Evolutionary conservation across 768 basidiomycete genomes (phyloP).

Genomic region (Flagelloscypha sp.): DNA sequence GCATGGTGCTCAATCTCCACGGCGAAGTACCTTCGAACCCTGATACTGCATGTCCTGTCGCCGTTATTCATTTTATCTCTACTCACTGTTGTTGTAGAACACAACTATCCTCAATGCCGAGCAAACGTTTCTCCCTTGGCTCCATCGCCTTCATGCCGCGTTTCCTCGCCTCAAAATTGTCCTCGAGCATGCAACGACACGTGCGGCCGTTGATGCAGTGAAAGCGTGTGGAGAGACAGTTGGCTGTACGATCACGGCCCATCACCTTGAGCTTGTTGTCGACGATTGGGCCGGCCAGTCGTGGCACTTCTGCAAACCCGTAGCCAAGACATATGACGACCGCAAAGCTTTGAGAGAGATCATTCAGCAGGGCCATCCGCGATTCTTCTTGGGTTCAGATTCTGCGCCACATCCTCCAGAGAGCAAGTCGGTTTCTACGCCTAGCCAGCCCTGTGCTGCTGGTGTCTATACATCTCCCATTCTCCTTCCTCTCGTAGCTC

Average conservation of each 20-base stretch:
- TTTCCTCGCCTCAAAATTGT: constrained; percentile 94
- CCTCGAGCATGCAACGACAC: constrained; percentile 92
- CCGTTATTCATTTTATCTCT: constrained; percentile 2
- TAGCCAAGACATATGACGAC: constrained; percentile 94
- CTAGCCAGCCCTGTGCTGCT: constrained; percentile 76
- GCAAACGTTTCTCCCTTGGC: constrained; percentile 78
- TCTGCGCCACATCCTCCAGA: constrained; percentile 83
- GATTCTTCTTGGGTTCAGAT: constrained; percentile 97
- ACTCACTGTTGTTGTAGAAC: constrained; percentile 41
- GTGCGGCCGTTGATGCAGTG: constrained; percentile 83
- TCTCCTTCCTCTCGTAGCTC: constrained; percentile 82
- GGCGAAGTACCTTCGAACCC: constrained; percentile 94
- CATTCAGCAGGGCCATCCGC: constrained; percentile 76
- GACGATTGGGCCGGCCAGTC: constrained; percentile 96
- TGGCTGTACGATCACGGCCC: constrained; percentile 94
- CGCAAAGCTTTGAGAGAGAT: constrained; percentile 73
- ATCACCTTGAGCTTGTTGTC: constrained; percentile 88
- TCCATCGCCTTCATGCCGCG: constrained; percentile 66
- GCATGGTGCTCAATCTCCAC: constrained; percentile 93
- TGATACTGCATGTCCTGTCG: constrained; percentile 33
- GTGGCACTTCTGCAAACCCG: constrained; percentile 95
- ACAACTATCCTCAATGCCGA: constrained; percentile 93
- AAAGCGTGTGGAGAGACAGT: constrained; percentile 73
- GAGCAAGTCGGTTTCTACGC: constrained; percentile 62
- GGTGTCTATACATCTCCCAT: constrained; percentile 95